A percentile compares a stretch with the other conserved stretches of the same genome.
phyloP scores from a whole-genome alignment of 192 early-diverging fungal species.

The Gorgonomyces haynaldii region DNA sequence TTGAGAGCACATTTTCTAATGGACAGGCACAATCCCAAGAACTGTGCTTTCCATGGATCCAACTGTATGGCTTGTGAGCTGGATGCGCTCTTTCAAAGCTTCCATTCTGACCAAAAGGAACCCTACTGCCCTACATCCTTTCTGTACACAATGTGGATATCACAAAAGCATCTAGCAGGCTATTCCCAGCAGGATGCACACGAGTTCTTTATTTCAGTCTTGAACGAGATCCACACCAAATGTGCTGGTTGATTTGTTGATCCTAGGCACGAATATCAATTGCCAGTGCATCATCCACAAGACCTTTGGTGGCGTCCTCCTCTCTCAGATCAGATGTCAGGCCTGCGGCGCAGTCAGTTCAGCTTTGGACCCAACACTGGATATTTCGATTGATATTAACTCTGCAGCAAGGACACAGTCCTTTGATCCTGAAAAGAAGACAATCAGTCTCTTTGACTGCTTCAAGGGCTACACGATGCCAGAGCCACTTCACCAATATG shows the following conservation, averaged over 20 bases:
- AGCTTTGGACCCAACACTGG: conserved; percentile 78
- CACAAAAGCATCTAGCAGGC: conserved; percentile 73
- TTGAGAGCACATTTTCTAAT: conserved; percentile 82
- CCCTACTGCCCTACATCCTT: conserved; percentile 79
- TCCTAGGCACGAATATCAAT: background rate
- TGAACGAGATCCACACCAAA: conserved; percentile 73
- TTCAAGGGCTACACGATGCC: background rate
- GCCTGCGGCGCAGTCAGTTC: conserved; percentile 67
- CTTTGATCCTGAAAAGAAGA: background rate
- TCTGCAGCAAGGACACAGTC: conserved; percentile 23
- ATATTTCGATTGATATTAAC: conserved; percentile 78
- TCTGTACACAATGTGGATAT: conserved; percentile 81
- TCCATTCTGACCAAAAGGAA: conserved; percentile 50
- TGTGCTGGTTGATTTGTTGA: conserved; percentile 13
- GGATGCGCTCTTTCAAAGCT: conserved; percentile 63
- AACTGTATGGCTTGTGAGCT: conserved; percentile 90
- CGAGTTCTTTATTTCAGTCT: conserved; percentile 85
- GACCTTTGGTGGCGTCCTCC: conserved; percentile 78
- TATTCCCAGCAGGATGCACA: conserved; percentile 96
- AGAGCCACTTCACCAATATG: conserved; percentile 37
- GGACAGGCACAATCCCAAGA: conserved; percentile 65
- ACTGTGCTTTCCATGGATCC: conserved; percentile 41
- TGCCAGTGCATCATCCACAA: conserved; percentile 79
- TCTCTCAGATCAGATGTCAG: conserved; percentile 81
- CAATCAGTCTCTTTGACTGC: conserved; percentile 2